Evolutionary conservation across 169 alveolate genomes (phyloP), one percentile per base, ranked within the genome.

Genomic region (Besnoitia besnoiti): DNA sequence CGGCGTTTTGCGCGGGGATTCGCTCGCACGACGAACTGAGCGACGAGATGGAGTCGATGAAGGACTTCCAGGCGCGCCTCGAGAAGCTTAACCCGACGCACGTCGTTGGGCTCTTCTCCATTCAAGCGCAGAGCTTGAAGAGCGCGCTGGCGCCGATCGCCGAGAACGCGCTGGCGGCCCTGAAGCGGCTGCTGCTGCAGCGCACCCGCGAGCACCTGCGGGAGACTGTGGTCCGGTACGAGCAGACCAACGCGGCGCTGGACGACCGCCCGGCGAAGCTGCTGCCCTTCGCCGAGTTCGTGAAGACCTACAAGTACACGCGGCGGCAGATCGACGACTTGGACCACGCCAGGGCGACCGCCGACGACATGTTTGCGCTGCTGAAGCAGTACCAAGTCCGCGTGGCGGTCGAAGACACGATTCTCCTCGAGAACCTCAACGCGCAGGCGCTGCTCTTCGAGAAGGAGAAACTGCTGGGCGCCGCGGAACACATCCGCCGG

Each of bases 31-130:
- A 91, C 82, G 91, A 84, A 35, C 51, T 91, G 87, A 82, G 91
- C 79, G 62, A 80, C 39, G 94, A 91, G 42, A 84, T 91, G 94
- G 94, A 91, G 91, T 39, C 88, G 16, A 85, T 91, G 51, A 37
- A 88, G 46, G 94, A 91, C 77, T 91, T 91, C 82, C 91, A 91
- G 42, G 89, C 40, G 14, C 82, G 82, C 62, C 94, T 91, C 51
- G 94, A 91, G 85, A 91, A 91, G 30, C 94, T 91, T 10, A 91
- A 91, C 27, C 94, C 94, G 42, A 80, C 82, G 1, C 94, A 91
- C 82, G 94, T 84, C 33, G 91, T 91, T 44, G 94, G 94, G 49
- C 82, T 91, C 51, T 91, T 91, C 51, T 91, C 94, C 37, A 91
- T 91, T 39, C 90, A 91, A 35, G 94, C 94, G 40, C 30, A 85